These are phyloP conservation scores for Xylariaceae sp. DNA, from an alignment of 2,329 filamentous ascomycete genomes.

Conservation along the genomic window DNA sequence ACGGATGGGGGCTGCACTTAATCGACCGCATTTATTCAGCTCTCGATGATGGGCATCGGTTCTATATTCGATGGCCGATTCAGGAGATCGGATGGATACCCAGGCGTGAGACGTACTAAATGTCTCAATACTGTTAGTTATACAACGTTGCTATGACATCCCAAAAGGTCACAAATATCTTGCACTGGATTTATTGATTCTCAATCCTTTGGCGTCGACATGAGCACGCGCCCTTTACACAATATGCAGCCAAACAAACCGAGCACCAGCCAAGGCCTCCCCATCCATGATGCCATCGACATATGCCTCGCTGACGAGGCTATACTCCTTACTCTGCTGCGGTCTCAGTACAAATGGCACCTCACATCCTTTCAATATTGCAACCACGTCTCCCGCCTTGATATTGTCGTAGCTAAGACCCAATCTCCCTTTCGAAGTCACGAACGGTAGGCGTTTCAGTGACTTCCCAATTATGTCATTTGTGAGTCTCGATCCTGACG, in stretches of 20 bases:
- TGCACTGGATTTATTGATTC: too few species aligned
- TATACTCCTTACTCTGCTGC: neutral
- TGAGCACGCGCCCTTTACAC: too few species aligned
- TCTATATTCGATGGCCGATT: slow-evolving; percentile 18
- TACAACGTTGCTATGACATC: too few species aligned
- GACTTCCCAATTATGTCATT: slow-evolving; percentile 2
- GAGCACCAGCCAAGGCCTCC: neutral
- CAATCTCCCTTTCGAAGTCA: neutral
- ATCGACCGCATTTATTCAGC: slow-evolving; percentile 11
- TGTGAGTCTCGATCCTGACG: too few species aligned
- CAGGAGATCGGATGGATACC: slow-evolving; percentile 24
- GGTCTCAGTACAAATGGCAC: slow-evolving; percentile 7
- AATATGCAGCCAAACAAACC: too few species aligned
- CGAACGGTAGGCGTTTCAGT: slow-evolving; percentile 6
- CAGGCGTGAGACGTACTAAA: too few species aligned
- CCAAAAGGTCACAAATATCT: too few species aligned
- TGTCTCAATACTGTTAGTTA: too few species aligned
- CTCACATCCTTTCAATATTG: slow-evolving; percentile 6
- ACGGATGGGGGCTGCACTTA: slow-evolving; percentile 17
- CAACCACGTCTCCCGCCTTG: slow-evolving; percentile 4
- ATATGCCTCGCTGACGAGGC: slow-evolving; percentile 3
- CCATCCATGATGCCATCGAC: neutral
- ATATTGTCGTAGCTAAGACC: slow-evolving; percentile 8
- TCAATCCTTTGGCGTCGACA: too few species aligned
- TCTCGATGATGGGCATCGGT: slow-evolving; percentile 17